Percentiles rank a stretch among this genome's conserved stretches.
These are phyloP conservation scores for Curvularia lunata DNA, from an alignment of 2,329 filamentous ascomycete species.

Conservation along the genomic window DNA sequence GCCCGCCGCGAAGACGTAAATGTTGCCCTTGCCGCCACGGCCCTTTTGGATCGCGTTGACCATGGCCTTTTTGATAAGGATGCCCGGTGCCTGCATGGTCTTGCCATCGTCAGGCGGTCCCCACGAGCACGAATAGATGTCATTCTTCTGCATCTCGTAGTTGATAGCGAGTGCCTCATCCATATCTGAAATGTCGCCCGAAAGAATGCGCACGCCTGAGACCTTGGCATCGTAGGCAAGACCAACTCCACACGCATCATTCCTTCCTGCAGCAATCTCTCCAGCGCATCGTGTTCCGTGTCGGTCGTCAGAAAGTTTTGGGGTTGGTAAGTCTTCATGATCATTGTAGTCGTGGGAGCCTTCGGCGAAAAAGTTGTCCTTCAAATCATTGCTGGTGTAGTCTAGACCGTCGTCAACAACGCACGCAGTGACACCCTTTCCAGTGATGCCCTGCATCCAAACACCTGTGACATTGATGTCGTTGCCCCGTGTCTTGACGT, in stretches of 20 bases:
- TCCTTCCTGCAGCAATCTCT: conserved; percentile 89
- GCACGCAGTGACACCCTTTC: conserved; percentile 85
- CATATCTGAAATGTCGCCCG: conserved; percentile 85
- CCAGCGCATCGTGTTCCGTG: conserved; percentile 96
- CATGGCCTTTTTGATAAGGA: conserved; percentile 89
- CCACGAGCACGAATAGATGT: conserved; percentile 99
- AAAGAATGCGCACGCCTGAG: conserved; percentile 90
- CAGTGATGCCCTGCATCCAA: conserved; percentile 90
- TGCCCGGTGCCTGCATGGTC: conserved; percentile 91
- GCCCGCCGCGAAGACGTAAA: conserved; percentile 96
- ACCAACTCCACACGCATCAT: conserved; percentile 93
- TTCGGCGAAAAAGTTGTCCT: conserved; percentile 88
- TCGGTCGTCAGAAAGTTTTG: conserved; percentile 80
- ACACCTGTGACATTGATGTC: conserved; percentile 96
- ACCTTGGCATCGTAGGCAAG: conserved; percentile 92
- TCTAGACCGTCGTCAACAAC: conserved; percentile 97
- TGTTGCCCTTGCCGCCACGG: conserved; percentile 79
- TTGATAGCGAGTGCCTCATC: conserved; percentile 94
- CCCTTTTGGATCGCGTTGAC: conserved; percentile 90
- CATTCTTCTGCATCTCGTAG: conserved; percentile 87
- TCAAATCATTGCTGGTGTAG: conserved; percentile 92
- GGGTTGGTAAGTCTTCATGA: conserved; percentile 75
- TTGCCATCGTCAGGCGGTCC: conserved; percentile 91
- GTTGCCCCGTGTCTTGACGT: conserved; percentile 78
- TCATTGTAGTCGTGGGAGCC: conserved; percentile 99